Conservation (phyloP, 1,284 basidiomycete species). For the Irpex rosettiformis region DNA sequence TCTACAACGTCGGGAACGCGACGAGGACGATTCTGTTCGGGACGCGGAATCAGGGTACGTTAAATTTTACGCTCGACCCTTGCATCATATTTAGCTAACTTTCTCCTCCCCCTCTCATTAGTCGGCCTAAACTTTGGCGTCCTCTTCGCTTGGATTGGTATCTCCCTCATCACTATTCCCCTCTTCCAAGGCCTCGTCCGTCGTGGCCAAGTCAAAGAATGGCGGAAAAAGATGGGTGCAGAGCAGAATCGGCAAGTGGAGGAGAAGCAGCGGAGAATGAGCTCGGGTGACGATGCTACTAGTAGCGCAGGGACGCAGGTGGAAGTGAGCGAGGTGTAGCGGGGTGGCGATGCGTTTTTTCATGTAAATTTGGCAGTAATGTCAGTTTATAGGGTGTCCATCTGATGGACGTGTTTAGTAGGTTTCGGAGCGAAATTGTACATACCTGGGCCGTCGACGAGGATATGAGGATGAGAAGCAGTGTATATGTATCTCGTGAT, state of each 20-base stretch:
- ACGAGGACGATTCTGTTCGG: conserved; percentile 66
- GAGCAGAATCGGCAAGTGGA: background rate
- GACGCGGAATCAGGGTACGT: conserved; percentile 58
- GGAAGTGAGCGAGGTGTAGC: background rate
- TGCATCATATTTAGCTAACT: background rate
- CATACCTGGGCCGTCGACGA: too few species aligned
- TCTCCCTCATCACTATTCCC: conserved; percentile 50
- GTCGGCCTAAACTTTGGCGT: conserved; percentile 61
- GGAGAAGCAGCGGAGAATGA: conserved; percentile 1
- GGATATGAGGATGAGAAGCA: too few species aligned
- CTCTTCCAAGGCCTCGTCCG: conserved; percentile 41
- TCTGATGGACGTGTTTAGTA: too few species aligned
- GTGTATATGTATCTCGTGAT: too few species aligned
- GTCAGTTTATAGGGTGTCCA: too few species aligned
- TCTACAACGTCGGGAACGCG: conserved; percentile 64
- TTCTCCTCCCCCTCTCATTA: conserved; percentile 19
- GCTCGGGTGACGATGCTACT: background rate
- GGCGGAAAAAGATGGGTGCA: background rate
- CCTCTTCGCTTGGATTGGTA: conserved; percentile 48
- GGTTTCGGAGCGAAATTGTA: too few species aligned
- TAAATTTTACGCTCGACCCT: background rate
- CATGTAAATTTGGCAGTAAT: too few species aligned
- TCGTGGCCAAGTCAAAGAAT: conserved; percentile 14
- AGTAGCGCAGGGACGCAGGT: background rate
- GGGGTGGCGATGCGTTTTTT: background rate